phyloP scores from a whole-genome alignment of 768 basidiomycete genomes.

The Sistotremastrum niveocremeum region DNA sequence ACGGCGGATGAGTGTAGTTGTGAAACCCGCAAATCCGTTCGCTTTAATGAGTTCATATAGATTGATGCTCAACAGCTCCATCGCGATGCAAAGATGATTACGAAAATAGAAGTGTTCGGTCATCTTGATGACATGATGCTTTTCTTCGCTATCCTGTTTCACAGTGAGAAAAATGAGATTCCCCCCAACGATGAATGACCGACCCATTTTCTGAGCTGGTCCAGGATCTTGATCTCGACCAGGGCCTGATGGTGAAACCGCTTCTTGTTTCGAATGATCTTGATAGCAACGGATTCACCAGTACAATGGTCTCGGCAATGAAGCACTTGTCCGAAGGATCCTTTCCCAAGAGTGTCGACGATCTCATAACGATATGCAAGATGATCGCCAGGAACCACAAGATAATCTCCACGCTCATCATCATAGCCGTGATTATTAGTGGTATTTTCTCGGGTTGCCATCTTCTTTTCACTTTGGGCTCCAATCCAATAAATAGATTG shows the following conservation, averaged over 20 bases:
- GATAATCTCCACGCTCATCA: constrained; percentile 96
- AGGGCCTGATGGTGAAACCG: constrained; percentile 96
- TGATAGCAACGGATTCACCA: constrained; percentile 93
- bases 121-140: constrained; percentile 96
- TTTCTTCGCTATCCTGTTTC: constrained; percentile 83
- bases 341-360: constrained; percentile 86
- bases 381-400: constrained; percentile 81
- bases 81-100: constrained; percentile 94
- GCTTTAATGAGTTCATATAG: constrained; percentile 98
- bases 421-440: constrained; percentile 92
- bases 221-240: constrained; percentile 98
- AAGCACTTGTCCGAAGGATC: constrained; percentile 94
- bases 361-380: constrained; percentile 96
- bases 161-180: neutral
- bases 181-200: constrained; percentile 14
- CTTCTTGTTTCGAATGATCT: constrained; percentile 99
- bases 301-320: constrained; percentile 92
- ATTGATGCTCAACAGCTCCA: constrained; percentile 96
- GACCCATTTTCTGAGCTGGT: constrained; percentile 96
- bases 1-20: constrained; percentile 84
- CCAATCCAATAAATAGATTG: constrained; percentile 75
- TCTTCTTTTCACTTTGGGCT: constrained; percentile 70
- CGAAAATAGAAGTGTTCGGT: constrained; percentile 98
- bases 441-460: constrained; percentile 53
- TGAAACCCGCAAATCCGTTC: constrained; percentile 97